These are phyloP conservation scores for Pseudogymnoascus sp. DNA, from an alignment of 2,329 filamentous ascomycete species.

Conservation along the genomic window DNA sequence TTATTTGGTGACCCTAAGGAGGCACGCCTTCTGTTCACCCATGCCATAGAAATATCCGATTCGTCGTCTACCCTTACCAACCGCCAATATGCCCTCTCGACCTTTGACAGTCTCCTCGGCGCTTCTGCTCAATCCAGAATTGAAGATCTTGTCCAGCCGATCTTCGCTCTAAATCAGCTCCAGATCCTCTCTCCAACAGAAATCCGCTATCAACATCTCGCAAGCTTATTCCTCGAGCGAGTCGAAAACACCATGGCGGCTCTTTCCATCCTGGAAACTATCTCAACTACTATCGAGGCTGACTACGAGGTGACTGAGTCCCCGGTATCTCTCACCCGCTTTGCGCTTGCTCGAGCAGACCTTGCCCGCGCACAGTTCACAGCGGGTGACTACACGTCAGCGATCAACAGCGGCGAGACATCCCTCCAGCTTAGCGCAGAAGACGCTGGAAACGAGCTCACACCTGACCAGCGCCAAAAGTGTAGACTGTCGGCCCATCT, in stretches of 20 bases:
- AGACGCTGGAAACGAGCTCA: constrained; percentile 60
- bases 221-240: constrained; percentile 75
- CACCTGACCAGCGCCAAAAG: constrained; percentile 58
- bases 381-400: constrained; percentile 55
- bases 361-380: constrained; percentile 79
- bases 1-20: constrained; percentile 68
- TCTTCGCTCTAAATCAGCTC: constrained; percentile 83
- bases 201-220: constrained; percentile 68
- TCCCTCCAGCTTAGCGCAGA: constrained; percentile 74
- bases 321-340: constrained; percentile 62
- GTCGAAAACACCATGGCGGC: constrained; percentile 62
- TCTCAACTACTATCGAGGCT: constrained; percentile 66
- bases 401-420: constrained; percentile 73
- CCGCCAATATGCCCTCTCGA: constrained; percentile 70
- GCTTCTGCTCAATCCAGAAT: constrained; percentile 46
- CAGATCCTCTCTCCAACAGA: constrained; percentile 65
- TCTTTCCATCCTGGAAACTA: constrained; percentile 54
- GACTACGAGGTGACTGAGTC: constrained; percentile 84
- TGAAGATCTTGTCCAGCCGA: constrained; percentile 69
- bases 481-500: constrained; percentile 78
- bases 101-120: constrained; percentile 73
- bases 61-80: constrained; percentile 67
- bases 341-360: constrained; percentile 79
- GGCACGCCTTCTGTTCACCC: constrained; percentile 79
- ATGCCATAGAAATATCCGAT: constrained; percentile 88